Evolutionary conservation across 169 alveolate genomes (phyloP).

Genomic region (Cryptosporidium tyzzeri): DNA sequence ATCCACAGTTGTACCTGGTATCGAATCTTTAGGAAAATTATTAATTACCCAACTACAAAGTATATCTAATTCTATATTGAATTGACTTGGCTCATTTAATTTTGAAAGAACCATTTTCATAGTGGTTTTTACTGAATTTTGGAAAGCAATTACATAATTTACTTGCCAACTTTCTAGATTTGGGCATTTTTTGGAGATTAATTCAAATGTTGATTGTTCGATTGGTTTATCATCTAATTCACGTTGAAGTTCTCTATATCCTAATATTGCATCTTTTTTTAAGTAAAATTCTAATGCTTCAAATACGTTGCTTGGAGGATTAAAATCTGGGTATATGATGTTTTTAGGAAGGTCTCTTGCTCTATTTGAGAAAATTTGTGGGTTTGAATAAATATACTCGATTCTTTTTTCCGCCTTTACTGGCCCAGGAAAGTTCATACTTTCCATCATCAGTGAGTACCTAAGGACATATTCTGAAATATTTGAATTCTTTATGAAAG

Average conservation of each 20-base stretch:
- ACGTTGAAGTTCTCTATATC: slow-evolving; percentile 10
- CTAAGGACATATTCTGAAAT: slow-evolving; percentile 55
- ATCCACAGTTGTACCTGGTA: background rate
- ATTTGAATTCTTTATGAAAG: slow-evolving; percentile 16
- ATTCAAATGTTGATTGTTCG: slow-evolving; percentile 14
- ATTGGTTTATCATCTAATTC: background rate
- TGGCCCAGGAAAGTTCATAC: slow-evolving; percentile 48
- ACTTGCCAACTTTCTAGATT: slow-evolving; percentile 49
- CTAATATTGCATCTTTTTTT: background rate
- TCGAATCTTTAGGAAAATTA: background rate
- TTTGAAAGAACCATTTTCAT: slow-evolving; percentile 50
- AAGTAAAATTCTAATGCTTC: slow-evolving; percentile 25
- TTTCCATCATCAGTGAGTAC: slow-evolving; percentile 39
- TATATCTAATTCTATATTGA: background rate
- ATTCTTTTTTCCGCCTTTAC: slow-evolving; percentile 51
- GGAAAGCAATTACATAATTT: slow-evolving; percentile 38
- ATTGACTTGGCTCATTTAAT: background rate
- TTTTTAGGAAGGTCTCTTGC: slow-evolving; percentile 56
- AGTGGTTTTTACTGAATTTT: slow-evolving; percentile 42
- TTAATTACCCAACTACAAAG: slow-evolving; percentile 48
- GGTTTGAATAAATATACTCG: slow-evolving; percentile 33
- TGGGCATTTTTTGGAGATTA: slow-evolving; percentile 7
- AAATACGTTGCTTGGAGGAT: slow-evolving; percentile 60
- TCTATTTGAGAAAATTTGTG: slow-evolving; percentile 49
- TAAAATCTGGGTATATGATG: slow-evolving; percentile 30